Percentiles rank a stretch among this genome's conserved stretches.
Evolutionary conservation across 1,284 basidiomycete genomes (phyloP).

Genomic region (Peniophora sp.): DNA sequence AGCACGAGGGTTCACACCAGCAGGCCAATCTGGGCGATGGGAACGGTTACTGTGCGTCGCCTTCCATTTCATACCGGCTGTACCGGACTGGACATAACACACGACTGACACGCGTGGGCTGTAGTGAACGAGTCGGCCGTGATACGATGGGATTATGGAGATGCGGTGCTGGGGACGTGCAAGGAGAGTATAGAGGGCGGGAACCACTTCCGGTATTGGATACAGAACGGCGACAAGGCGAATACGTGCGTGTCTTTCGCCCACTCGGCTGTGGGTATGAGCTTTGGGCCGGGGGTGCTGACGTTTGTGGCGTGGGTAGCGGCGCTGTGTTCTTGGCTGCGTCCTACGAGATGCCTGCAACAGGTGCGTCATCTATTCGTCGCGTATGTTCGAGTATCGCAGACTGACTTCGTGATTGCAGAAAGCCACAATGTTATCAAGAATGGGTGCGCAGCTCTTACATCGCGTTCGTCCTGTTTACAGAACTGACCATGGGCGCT

Average conservation of each 20-base stretch:
- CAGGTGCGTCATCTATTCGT: slow-evolving; percentile 14
- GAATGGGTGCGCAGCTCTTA: slow-evolving; percentile 37
- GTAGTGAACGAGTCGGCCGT: slow-evolving; percentile 1
- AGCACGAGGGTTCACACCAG: not conserved
- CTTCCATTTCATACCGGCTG: not conserved
- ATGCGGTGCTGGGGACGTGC: slow-evolving; percentile 64
- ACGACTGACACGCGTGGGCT: not conserved
- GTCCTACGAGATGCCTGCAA: slow-evolving; percentile 66
- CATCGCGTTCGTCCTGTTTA: not conserved
- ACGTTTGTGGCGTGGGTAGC: slow-evolving; percentile 24
- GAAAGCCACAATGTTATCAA: slow-evolving; percentile 47
- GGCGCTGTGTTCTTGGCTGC: slow-evolving; percentile 81
- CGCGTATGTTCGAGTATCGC: not conserved
- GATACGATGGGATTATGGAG: not conserved
- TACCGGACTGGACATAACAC: no score
- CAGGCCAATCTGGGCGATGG: not conserved
- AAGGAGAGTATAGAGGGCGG: slow-evolving; percentile 84
- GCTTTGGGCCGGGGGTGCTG: no score
- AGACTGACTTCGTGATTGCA: slow-evolving; percentile 8
- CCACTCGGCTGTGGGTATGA: not conserved
- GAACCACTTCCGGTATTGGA: slow-evolving; percentile 88
- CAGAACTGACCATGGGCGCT: no score
- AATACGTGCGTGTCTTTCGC: slow-evolving; percentile 39
- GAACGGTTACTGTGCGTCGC: not conserved
- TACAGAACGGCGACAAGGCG: slow-evolving; percentile 58